phyloP scores from a whole-genome alignment of 148 eudicot species.

The Cornus florida region DNA sequence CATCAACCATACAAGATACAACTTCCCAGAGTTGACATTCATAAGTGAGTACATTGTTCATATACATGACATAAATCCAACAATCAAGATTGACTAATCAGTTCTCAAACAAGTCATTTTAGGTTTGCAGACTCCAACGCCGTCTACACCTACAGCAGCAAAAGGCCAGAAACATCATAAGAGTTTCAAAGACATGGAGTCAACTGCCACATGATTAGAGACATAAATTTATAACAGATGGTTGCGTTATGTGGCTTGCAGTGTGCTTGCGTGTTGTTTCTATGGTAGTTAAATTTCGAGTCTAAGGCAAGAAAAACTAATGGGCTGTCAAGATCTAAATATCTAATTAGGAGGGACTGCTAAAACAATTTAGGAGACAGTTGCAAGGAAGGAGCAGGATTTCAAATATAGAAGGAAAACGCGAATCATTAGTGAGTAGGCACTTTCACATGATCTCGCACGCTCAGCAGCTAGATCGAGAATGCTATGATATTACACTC shows the following conservation, averaged over 20 bases:
- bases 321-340: not conserved
- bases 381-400: not conserved
- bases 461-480: too few species aligned
- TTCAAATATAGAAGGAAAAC: not conserved
- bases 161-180: not conserved
- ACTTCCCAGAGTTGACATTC: not conserved
- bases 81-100: not conserved
- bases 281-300: too few species aligned
- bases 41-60: not conserved
- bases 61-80: constrained; percentile 8
- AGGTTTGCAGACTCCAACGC: not conserved
- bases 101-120: not conserved
- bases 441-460: too few species aligned
- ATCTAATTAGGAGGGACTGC: not conserved
- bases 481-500: too few species aligned
- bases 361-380: not conserved
- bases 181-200: not conserved
- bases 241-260: not conserved
- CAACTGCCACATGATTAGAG: not conserved
- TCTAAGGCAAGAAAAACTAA: not conserved
- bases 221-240: not conserved
- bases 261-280: not conserved
- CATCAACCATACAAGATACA: not conserved
- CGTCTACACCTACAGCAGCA: constrained; percentile 10
- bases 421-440: too few species aligned